Conservation (phyloP, 2,329 filamentous ascomycete species). For the Tricladium varicosporioides region DNA sequence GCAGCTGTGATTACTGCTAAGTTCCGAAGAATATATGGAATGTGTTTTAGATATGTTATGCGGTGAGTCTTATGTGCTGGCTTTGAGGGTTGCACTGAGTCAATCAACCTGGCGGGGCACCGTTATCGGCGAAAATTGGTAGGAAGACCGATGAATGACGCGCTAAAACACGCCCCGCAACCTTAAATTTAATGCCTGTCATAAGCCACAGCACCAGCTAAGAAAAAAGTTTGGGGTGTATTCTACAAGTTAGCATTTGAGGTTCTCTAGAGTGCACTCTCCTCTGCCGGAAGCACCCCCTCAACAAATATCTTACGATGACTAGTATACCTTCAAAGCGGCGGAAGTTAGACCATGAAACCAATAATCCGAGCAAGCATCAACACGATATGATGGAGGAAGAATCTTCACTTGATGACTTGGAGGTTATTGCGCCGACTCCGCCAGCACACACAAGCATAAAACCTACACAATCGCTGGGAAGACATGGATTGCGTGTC, state of each 20-base stretch:
- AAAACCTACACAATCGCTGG: not conserved
- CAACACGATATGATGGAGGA: not conserved
- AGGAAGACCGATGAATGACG: not conserved
- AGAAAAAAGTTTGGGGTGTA: no score
- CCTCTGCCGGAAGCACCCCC: not conserved
- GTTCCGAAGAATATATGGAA: no score
- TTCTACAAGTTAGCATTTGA: no score
- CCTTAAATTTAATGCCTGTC: no score
- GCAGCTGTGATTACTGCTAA: no score
- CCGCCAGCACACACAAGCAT: slow-evolving; percentile 9
- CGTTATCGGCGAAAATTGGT: not conserved
- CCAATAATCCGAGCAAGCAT: not conserved
- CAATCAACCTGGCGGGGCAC: not conserved
- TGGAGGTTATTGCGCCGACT: slow-evolving; percentile 1
- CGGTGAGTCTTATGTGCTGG: no score
- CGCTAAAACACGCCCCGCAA: no score
- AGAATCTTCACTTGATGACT: slow-evolving; percentile 21
- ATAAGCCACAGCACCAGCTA: no score
- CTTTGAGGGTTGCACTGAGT: not conserved
- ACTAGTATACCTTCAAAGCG: slow-evolving; percentile 29
- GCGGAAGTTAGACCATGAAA: slow-evolving; percentile 33
- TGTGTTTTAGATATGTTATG: no score
- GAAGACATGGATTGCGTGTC: slow-evolving; percentile 21
- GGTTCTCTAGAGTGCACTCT: no score
- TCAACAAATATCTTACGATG: slow-evolving; percentile 22